phyloP scores from a whole-genome alignment of 2,329 filamentous ascomycete species.

The Pseudogymnoascus sp. region DNA sequence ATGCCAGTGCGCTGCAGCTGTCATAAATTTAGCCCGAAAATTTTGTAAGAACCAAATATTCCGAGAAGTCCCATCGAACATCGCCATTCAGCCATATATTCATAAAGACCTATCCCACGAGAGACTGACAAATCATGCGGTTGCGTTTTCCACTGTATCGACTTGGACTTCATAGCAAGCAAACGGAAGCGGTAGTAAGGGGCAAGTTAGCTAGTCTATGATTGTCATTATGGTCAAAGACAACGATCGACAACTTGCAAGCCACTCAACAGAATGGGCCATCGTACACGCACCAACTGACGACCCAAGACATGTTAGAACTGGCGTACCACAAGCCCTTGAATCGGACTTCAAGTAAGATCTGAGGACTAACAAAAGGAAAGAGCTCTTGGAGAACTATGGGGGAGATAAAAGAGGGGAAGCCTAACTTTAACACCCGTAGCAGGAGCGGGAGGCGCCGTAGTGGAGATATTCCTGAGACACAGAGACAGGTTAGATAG shows the following conservation, averaged over 20 bases:
- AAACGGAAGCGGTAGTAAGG: not conserved
- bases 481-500: not conserved
- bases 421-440: not conserved
- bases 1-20: not conserved
- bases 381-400: not conserved
- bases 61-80: not conserved
- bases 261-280: not conserved
- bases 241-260: not conserved
- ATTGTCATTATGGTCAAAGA: not conserved
- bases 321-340: not conserved
- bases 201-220: not conserved
- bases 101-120: not conserved
- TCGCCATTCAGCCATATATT: not conserved
- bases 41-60: not conserved
- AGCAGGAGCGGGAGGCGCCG: not conserved
- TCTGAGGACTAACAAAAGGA: not conserved
- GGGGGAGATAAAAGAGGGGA: not conserved
- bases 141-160: not conserved
- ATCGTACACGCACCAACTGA: not conserved
- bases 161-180: not conserved
- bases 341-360: not conserved
- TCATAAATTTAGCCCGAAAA: not conserved
- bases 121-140: not conserved
- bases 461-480: not conserved
- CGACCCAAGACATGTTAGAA: not conserved